phyloP scores from a whole-genome alignment of 106 monocot genomes.

The Agapanthus africanus region DNA sequence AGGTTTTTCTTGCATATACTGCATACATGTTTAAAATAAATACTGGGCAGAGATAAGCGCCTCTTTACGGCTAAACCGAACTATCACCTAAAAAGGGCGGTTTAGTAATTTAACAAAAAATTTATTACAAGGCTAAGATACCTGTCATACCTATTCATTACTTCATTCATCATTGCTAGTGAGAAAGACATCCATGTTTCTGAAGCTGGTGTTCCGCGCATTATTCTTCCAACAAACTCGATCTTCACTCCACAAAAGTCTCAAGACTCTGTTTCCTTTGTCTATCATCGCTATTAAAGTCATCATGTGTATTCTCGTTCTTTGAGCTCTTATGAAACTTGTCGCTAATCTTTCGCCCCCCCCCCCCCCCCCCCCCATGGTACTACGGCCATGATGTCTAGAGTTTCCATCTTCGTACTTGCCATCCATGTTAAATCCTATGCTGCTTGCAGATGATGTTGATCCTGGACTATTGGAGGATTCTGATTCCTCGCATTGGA shows the following conservation, averaged over 20 bases:
- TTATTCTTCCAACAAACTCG: too few species aligned
- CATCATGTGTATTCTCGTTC: conserved; percentile 2
- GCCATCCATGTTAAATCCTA: neutral
- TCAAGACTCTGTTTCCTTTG: neutral
- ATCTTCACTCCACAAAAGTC: too few species aligned
- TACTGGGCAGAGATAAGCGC: too few species aligned
- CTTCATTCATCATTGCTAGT: too few species aligned
- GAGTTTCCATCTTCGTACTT: conserved; percentile 13
- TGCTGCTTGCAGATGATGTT: neutral
- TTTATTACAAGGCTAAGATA: too few species aligned
- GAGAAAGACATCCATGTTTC: too few species aligned
- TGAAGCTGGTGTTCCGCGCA: neutral
- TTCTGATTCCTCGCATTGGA: conserved; percentile 2
- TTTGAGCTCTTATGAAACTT: neutral
- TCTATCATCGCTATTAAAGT: neutral
- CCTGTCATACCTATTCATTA: too few species aligned
- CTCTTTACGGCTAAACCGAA: too few species aligned
- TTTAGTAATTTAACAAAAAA: too few species aligned
- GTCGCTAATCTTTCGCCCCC: conserved; percentile 26
- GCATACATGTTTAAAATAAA: too few species aligned
- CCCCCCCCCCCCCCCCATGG: conserved; percentile 15
- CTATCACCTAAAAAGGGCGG: too few species aligned
- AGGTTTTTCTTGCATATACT: too few species aligned
- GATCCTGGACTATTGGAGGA: conserved; percentile 9
- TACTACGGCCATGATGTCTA: conserved; percentile 6